Evolutionary conservation across 768 basidiomycete species (phyloP).

Genomic region (Hemileccinum rubropunctum): DNA sequence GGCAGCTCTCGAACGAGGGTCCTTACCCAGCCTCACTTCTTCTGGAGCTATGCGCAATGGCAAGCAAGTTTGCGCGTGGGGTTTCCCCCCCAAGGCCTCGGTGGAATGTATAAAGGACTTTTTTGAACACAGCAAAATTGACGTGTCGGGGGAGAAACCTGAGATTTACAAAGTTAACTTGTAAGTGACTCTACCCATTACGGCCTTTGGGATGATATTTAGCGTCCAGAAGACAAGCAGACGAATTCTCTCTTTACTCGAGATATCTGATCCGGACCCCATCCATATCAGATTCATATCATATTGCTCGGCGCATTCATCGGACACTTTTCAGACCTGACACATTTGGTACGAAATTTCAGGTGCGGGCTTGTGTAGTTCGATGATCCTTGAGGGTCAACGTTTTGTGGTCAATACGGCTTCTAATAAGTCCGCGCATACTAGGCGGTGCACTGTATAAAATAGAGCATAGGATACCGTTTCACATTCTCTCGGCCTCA

Average conservation of each 20-base stretch:
- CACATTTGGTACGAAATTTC: constrained; percentile 37
- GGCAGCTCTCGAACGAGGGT: constrained; percentile 36
- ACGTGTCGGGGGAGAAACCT: constrained; percentile 37
- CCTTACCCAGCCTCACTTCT: constrained; percentile 41
- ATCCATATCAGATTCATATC: constrained; percentile 65
- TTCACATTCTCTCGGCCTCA: constrained; percentile 70
- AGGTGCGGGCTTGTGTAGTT: constrained; percentile 47
- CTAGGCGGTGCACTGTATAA: constrained; percentile 11
- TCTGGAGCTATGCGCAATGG: constrained; percentile 52
- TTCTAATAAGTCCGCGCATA: constrained; percentile 17
- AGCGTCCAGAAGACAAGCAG: constrained; percentile 31
- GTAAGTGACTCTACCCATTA: constrained; percentile 36
- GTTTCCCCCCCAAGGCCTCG: constrained; percentile 52
- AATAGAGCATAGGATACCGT: constrained; percentile 24
- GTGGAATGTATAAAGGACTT: constrained; percentile 35
- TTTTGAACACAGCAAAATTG: constrained; percentile 46
- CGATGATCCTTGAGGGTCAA: constrained; percentile 35
- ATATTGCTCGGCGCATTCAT: constrained; percentile 61
- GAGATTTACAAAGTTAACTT: constrained; percentile 48
- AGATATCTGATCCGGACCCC: constrained; percentile 55
- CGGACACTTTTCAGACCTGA: constrained; percentile 47
- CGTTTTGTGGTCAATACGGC: constrained; percentile 13
- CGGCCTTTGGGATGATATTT: neutral
- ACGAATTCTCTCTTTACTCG: constrained; percentile 44
- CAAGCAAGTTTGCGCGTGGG: constrained; percentile 56